phyloP scores from a whole-genome alignment of 768 basidiomycete genomes.

The Naganishia onofrii region DNA sequence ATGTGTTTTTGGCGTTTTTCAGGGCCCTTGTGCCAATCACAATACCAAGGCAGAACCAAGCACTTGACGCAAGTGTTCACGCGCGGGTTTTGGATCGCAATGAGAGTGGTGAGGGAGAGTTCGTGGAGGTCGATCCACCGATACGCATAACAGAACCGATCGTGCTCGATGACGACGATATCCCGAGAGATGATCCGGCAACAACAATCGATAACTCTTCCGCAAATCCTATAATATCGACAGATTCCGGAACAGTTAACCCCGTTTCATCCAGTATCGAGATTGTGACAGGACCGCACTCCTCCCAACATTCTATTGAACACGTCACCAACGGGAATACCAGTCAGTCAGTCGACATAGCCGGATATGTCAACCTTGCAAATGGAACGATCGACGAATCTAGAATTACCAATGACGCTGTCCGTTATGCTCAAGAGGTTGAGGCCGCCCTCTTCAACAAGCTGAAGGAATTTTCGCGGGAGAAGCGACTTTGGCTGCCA shows the following conservation, averaged over 20 bases:
- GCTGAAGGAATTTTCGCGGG: conserved; percentile 43
- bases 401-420: conserved; percentile 22
- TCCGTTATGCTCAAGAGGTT: conserved; percentile 38
- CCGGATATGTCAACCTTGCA: neutral
- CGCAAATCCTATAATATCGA: neutral
- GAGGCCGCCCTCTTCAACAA: conserved; percentile 40
- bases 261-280: conserved; percentile 11
- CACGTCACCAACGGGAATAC: neutral
- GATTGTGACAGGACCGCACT: neutral
- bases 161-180: conserved; percentile 9
- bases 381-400: neutral
- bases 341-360: neutral
- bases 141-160: conserved; percentile 20
- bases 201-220: neutral
- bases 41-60: neutral
- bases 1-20: conserved; percentile 22
- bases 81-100: neutral
- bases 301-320: conserved; percentile 3
- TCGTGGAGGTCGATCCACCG: conserved; percentile 8
- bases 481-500: conserved; percentile 38
- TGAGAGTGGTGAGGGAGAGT: conserved; percentile 1
- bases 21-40: neutral
- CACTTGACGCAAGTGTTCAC: no score
- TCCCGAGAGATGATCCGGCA: neutral
- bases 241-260: conserved; percentile 2